A percentile compares a stretch with the other conserved stretches of the same genome.
Evolutionary conservation across 2,329 filamentous ascomycete species (phyloP).

Genomic region (Lithohypha guttulata): DNA sequence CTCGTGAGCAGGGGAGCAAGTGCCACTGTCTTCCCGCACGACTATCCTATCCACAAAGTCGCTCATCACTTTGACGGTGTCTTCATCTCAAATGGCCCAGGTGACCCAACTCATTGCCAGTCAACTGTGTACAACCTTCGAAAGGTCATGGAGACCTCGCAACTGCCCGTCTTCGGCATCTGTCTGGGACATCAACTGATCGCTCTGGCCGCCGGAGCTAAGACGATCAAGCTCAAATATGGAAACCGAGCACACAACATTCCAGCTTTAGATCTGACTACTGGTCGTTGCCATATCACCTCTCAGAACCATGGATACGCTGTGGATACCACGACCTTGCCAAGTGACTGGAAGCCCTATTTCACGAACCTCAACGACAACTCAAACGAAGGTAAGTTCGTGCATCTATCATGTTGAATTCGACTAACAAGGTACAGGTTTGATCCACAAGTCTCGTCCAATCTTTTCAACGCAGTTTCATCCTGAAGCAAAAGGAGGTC

Average conservation of each 20-base stretch:
- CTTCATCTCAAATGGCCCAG: slow-evolving; percentile 97
- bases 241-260: slow-evolving; percentile 99
- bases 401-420: neutral
- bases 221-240: slow-evolving; percentile 96
- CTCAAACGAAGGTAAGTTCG: slow-evolving; percentile 67
- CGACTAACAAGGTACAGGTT: slow-evolving; percentile 36
- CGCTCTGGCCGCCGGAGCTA: slow-evolving; percentile 75
- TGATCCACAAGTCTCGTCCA: slow-evolving; percentile 90
- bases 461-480: slow-evolving; percentile 99
- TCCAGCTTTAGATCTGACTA: slow-evolving; percentile 84
- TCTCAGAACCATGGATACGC: slow-evolving; percentile 98
- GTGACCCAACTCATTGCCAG: slow-evolving; percentile 94
- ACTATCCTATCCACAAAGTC: slow-evolving; percentile 97
- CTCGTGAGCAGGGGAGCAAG: slow-evolving; percentile 84
- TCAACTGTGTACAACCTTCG: slow-evolving; percentile 86
- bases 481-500: slow-evolving; percentile 93
- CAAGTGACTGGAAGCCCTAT: slow-evolving; percentile 88
- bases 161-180: slow-evolving; percentile 92
- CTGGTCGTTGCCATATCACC: slow-evolving; percentile 95
- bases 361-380: slow-evolving; percentile 98
- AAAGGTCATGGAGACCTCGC: slow-evolving; percentile 81
- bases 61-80: slow-evolving; percentile 95
- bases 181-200: slow-evolving; percentile 95
- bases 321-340: slow-evolving; percentile 72
- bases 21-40: slow-evolving; percentile 87